Percentiles rank a stretch among this genome's conserved stretches.
phyloP scores from a whole-genome alignment of 169 alveolate genomes.

The Babesia ovata region DNA sequence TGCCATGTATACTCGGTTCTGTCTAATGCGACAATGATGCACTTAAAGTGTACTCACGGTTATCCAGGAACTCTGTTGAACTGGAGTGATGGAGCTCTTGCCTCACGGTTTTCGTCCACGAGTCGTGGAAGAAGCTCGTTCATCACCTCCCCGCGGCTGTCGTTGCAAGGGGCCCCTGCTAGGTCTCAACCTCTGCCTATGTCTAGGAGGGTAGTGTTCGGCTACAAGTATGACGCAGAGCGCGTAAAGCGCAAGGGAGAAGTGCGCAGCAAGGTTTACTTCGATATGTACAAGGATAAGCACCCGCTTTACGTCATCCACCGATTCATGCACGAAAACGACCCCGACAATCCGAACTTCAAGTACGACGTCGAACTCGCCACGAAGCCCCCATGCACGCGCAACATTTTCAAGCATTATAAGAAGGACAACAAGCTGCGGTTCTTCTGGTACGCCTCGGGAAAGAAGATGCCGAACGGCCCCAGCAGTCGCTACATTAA shows the following conservation, averaged over 20 bases:
- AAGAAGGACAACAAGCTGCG: conserved; percentile 56
- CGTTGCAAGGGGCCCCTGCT: background rate
- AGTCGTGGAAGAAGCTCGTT: conserved; percentile 5
- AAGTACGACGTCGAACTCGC: conserved; percentile 64
- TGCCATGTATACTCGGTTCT: too few relatives aligned
- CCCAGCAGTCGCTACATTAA: conserved; percentile 63
- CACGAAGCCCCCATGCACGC: conserved; percentile 47
- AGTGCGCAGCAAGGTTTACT: conserved; percentile 49
- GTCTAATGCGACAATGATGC: too few relatives aligned
- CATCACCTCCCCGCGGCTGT: background rate
- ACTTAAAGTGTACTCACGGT: too few relatives aligned
- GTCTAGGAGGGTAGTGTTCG: conserved; percentile 53
- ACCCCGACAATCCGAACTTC: conserved; percentile 65
- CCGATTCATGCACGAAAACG: conserved; percentile 61
- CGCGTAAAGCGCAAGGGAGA: conserved; percentile 48
- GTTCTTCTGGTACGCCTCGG: conserved; percentile 69
- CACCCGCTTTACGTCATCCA: conserved; percentile 67
- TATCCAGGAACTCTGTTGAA: too few relatives aligned
- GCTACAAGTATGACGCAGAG: conserved; percentile 54
- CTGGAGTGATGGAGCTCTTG: background rate
- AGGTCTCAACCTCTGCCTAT: conserved; percentile 20
- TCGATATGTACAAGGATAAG: conserved; percentile 69
- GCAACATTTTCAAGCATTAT: conserved; percentile 61
- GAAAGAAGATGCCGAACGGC: conserved; percentile 56
- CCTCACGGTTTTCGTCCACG: background rate